Percentiles rank a stretch among this genome's conserved stretches.
Evolutionary conservation across 352 stramenopile genomes (phyloP).

Genomic region (Globisporangium iwayamae): DNA sequence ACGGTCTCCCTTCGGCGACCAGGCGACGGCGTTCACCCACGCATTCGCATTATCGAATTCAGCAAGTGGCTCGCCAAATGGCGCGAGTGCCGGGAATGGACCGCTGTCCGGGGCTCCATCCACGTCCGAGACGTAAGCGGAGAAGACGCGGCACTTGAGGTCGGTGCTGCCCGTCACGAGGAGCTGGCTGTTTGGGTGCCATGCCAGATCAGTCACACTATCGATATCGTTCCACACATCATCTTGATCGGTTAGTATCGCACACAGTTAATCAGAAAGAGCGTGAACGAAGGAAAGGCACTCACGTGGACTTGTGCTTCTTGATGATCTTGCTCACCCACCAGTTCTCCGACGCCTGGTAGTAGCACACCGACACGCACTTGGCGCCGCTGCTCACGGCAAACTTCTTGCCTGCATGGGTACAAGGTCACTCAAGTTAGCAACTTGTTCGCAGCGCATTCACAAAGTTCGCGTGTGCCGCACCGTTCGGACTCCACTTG

Average conservation of each 20-base stretch:
- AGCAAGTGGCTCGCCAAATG: conserved; percentile 78
- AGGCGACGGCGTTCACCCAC: conserved; percentile 91
- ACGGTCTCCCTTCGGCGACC: conserved; percentile 86
- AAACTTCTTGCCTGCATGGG: conserved; percentile 84
- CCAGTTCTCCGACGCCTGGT: conserved; percentile 91
- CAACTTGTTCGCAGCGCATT: neutral
- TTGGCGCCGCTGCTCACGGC: conserved; percentile 91
- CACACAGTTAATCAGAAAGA: neutral
- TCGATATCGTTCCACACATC: neutral
- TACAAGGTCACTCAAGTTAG: conserved; percentile 9
- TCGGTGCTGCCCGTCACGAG: conserved; percentile 90
- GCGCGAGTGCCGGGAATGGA: conserved; percentile 67
- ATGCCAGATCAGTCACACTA: conserved; percentile 86
- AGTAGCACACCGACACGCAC: conserved; percentile 92
- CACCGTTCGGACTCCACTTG: conserved; percentile 92
- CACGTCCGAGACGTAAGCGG: conserved; percentile 82
- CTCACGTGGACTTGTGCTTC: conserved; percentile 94
- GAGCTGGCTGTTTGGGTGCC: conserved; percentile 92
- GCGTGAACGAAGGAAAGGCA: conserved; percentile 16
- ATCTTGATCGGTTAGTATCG: neutral
- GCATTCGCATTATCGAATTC: conserved; percentile 87
- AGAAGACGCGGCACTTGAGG: conserved; percentile 93
- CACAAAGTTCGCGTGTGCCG: neutral
- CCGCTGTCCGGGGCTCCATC: conserved; percentile 65
- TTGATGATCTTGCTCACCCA: conserved; percentile 97